Conservation (phyloP, 1,284 basidiomycete genomes). For the Bondarzewia mesenterica region DNA sequence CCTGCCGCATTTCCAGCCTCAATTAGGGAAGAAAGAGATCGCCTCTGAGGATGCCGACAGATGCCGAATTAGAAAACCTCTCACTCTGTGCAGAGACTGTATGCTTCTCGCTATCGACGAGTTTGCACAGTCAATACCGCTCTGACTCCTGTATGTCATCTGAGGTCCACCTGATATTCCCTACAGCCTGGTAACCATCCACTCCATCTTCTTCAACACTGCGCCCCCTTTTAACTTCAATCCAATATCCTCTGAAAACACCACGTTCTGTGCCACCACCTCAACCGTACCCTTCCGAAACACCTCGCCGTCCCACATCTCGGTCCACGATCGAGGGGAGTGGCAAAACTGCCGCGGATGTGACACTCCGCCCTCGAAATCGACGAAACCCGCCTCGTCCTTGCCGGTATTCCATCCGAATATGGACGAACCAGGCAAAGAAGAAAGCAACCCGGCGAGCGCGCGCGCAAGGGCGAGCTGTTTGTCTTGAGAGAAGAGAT, state of each 20-base stretch:
- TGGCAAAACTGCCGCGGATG: slow-evolving; percentile 14
- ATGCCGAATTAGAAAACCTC: too few relatives aligned
- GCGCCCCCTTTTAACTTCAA: slow-evolving; percentile 6
- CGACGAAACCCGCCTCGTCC: background rate
- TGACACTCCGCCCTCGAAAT: slow-evolving; percentile 9
- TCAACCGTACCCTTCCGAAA: slow-evolving; percentile 22
- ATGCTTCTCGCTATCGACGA: too few relatives aligned
- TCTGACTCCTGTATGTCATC: too few relatives aligned
- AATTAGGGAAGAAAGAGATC: too few relatives aligned
- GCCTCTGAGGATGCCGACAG: too few relatives aligned
- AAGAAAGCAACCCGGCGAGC: slow-evolving; percentile 27
- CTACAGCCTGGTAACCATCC: slow-evolving; percentile 8
- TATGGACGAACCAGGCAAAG: slow-evolving; percentile 21
- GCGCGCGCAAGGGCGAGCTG: slow-evolving; percentile 28
- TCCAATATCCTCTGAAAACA: slow-evolving; percentile 8
- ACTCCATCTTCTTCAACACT: slow-evolving; percentile 7
- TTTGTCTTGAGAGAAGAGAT: slow-evolving; percentile 32
- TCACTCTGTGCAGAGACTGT: too few relatives aligned
- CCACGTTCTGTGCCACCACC: slow-evolving; percentile 9
- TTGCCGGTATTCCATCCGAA: slow-evolving; percentile 19
- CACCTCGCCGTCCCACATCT: slow-evolving; percentile 22
- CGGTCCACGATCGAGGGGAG: slow-evolving; percentile 19
- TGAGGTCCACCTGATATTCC: too few relatives aligned
- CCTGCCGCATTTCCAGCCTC: too few relatives aligned
- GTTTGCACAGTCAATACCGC: too few relatives aligned